Percentiles rank a stretch among this genome's conserved stretches.
Conservation (phyloP, 306 rosid species). For the peach (Prunus persica) region Prunus_persica_NCBIv2 NC_034012.1:11172501-11173000, state of each 20-base stretch:
- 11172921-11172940: background rate
- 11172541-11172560: conserved; percentile 81
- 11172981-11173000: background rate
- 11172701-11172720: background rate
- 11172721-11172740: background rate
- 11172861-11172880: background rate
- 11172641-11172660: background rate
- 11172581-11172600: conserved; percentile 1
- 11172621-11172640: background rate
- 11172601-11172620: conserved; percentile 10
- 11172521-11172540: conserved; percentile 82
- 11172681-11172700: background rate
- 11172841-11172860: background rate
- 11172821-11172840: background rate
- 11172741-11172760: background rate
- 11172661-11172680: background rate
- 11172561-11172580: conserved; percentile 62
- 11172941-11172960: background rate
- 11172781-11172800: no score
- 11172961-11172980: background rate
- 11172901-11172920: no score
- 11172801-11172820: background rate
- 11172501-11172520: conserved; percentile 79
- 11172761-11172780: background rate
- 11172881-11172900: background rate